Evolutionary conservation across 306 rosid species (phyloP).

Genomic region (Cyamopsis tetragonoloba): DNA sequence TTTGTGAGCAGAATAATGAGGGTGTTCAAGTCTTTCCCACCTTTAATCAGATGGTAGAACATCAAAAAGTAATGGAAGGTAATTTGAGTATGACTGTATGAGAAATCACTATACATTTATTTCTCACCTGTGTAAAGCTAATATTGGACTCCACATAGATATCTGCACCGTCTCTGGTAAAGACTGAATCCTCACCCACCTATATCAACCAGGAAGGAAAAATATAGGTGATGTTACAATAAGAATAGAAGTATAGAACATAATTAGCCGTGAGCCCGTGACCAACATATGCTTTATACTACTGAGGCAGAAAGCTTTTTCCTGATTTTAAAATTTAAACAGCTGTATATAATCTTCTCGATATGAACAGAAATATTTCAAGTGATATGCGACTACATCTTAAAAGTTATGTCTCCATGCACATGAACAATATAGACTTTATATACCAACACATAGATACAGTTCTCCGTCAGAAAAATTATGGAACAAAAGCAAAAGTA

Average conservation of each 20-base stretch:
- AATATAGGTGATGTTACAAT: constrained; percentile 30
- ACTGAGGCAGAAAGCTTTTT: constrained; percentile 7
- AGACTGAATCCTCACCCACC: constrained; percentile 82
- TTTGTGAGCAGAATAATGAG: background rate
- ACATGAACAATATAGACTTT: background rate
- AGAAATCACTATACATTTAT: constrained; percentile 14
- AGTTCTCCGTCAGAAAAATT: background rate
- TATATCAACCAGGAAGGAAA: constrained; percentile 34
- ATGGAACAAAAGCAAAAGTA: background rate
- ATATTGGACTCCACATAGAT: constrained; percentile 82
- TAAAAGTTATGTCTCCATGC: background rate
- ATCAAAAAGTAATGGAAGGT: background rate
- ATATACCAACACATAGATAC: background rate
- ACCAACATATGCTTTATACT: background rate
- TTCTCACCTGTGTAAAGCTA: constrained; percentile 90
- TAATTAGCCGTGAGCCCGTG: background rate
- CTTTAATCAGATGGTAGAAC: background rate
- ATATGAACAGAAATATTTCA: background rate
- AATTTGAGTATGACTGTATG: background rate
- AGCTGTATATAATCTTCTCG: background rate
- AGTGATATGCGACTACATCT: background rate
- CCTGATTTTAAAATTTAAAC: background rate
- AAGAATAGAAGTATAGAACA: constrained; percentile 12
- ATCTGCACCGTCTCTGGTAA: constrained; percentile 84
- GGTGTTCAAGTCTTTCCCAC: background rate